phyloP scores from a whole-genome alignment of 2,329 filamentous ascomycete species.

The Alternaria metachromatica region DNA sequence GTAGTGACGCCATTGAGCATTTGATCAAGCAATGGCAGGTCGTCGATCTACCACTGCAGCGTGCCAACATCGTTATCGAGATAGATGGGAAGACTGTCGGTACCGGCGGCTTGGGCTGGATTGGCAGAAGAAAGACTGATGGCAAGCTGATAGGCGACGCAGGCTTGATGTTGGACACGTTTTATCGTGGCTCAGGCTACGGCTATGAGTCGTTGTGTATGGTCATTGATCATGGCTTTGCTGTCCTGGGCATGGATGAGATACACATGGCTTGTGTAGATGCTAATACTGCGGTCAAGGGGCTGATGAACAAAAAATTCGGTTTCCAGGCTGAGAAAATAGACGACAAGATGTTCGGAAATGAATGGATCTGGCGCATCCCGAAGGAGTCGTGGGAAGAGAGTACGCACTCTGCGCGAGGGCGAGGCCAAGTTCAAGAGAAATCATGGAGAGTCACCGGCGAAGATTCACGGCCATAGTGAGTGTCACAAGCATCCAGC shows the following conservation, averaged over 20 bases:
- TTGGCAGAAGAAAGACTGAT: neutral
- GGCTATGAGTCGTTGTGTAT: neutral
- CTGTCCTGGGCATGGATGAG: constrained; percentile 2
- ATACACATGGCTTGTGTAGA: neutral
- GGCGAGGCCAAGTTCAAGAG: neutral
- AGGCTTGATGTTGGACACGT: neutral
- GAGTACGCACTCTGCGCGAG: neutral
- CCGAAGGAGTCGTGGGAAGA: neutral
- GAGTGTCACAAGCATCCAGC: neutral
- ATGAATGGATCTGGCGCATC: neutral
- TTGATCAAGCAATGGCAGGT: neutral
- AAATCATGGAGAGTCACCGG: neutral
- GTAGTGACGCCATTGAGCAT: neutral
- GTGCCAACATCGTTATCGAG: neutral
- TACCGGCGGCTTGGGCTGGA: neutral
- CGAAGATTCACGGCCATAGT: neutral
- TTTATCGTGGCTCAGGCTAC: neutral
- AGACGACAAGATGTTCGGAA: neutral
- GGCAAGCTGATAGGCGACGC: neutral
- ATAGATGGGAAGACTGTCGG: neutral
- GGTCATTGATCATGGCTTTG: neutral
- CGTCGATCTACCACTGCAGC: neutral
- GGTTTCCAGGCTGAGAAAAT: neutral
- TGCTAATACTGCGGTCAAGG: neutral
- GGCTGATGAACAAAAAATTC: neutral